Conservation (phyloP, 2,329 filamentous ascomycete genomes). For the Colletotrichum viniferum region DNA sequence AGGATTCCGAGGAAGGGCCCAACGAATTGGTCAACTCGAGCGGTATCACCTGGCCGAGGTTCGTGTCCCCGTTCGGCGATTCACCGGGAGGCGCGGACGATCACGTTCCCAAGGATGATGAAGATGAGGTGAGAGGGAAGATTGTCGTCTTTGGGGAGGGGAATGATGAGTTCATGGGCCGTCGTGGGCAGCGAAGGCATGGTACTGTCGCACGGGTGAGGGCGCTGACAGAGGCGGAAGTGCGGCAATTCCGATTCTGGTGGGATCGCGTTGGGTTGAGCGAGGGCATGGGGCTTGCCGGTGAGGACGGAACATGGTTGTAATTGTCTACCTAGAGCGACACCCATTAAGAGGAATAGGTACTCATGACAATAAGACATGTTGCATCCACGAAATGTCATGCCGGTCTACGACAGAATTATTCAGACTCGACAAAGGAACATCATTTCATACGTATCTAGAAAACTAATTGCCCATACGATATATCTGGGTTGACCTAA, state of each 20-base stretch:
- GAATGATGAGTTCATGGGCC: slow-evolving; percentile 56
- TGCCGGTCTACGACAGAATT: neutral
- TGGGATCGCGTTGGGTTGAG: slow-evolving; percentile 57
- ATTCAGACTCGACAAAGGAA: slow-evolving; percentile 11
- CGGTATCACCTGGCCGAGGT: slow-evolving; percentile 44
- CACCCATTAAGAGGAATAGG: neutral
- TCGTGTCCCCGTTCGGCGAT: slow-evolving; percentile 41
- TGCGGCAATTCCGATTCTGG: slow-evolving; percentile 63
- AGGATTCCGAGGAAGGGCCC: neutral
- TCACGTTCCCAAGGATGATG: slow-evolving; percentile 1
- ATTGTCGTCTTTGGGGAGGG: slow-evolving; percentile 63
- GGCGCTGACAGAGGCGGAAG: slow-evolving; percentile 46
- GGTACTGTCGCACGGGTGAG: slow-evolving; percentile 50
- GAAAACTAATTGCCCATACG: neutral
- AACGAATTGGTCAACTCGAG: slow-evolving; percentile 12
- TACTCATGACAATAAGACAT: neutral
- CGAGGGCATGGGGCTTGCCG: slow-evolving; percentile 41
- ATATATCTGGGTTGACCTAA: neutral
- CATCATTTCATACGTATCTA: slow-evolving; percentile 13
- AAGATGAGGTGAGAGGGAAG: slow-evolving; percentile 28
- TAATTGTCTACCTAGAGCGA: neutral
- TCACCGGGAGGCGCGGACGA: neutral
- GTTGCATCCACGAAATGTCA: neutral
- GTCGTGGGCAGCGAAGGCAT: slow-evolving; percentile 31
- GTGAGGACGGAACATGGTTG: neutral